These are phyloP conservation scores for Sonneratia alba DNA, from an alignment of 345 rosid genomes.

Conservation along the genomic window DNA sequence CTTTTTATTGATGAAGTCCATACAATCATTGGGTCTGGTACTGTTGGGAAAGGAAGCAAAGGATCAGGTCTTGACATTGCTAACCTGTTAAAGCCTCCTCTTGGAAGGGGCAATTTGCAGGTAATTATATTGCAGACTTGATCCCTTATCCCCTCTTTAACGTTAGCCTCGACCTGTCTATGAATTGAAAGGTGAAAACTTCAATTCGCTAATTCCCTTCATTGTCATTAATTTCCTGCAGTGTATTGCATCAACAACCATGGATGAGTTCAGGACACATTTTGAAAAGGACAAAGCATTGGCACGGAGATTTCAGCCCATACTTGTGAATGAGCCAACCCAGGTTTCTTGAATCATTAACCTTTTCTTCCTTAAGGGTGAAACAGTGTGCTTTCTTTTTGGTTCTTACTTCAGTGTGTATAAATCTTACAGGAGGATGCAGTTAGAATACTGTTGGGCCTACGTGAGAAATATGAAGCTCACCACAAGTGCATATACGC, in stretches of 20 bases:
- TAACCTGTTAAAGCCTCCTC: conserved; percentile 86
- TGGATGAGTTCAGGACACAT: conserved; percentile 73
- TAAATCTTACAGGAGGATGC: conserved; percentile 70
- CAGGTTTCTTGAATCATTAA: conserved; percentile 37
- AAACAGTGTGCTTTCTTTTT: not conserved
- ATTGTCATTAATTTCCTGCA: conserved; percentile 28
- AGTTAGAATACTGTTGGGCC: conserved; percentile 68
- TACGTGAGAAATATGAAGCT: conserved; percentile 80
- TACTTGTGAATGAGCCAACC: conserved; percentile 78
- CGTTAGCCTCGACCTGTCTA: not conserved
- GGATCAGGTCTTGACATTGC: conserved; percentile 97
- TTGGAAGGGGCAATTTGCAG: conserved; percentile 93
- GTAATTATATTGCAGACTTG: conserved; percentile 20
- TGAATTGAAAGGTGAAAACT: not conserved
- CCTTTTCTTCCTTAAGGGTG: not conserved
- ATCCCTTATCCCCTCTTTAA: not conserved
- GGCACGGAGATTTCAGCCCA: conserved; percentile 94
- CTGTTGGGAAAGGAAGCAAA: conserved; percentile 76
- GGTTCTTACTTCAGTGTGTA: not conserved
- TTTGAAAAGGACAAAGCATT: conserved; percentile 94
- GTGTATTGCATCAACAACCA: conserved; percentile 95
- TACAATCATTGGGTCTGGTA: conserved; percentile 89
- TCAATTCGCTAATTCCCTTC: not conserved
- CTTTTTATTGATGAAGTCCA: conserved; percentile 96
- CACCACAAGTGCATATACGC: conserved; percentile 85